Conservation (phyloP, 495 filamentous ascomycete species). For the Cetradonia linearis region DNA sequence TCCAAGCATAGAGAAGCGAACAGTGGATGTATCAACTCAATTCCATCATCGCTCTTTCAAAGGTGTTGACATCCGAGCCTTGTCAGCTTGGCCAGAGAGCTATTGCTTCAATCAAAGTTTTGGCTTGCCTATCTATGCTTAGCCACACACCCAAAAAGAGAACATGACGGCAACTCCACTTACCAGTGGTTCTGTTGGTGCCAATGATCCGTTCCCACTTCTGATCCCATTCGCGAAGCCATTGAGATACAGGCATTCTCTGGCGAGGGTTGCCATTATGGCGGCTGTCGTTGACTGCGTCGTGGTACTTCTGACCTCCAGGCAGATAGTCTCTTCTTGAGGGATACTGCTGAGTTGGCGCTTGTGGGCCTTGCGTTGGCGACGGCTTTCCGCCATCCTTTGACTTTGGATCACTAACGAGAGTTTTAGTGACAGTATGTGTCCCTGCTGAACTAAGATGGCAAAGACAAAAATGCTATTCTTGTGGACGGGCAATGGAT, state of each 20-base stretch:
- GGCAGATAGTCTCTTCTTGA: not conserved
- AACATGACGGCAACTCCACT: not conserved
- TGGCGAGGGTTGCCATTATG: not conserved
- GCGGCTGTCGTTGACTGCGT: not conserved
- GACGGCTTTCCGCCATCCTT: not conserved
- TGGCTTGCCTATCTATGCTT: not conserved
- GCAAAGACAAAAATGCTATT: not conserved
- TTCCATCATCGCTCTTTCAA: not conserved
- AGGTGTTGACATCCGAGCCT: not conserved
- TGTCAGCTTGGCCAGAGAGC: not conserved
- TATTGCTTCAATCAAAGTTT: not conserved
- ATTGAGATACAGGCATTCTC: not conserved
- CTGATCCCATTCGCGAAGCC: slow-evolving; percentile 10
- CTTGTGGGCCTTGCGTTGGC: not conserved
- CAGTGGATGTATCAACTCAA: not conserved
- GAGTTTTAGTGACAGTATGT: not conserved
- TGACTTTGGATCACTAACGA: not conserved
- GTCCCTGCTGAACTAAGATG: too few species aligned
- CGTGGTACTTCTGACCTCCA: not conserved
- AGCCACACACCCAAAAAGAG: not conserved
- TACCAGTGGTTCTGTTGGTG: not conserved
- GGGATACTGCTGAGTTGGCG: not conserved
- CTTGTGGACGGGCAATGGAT: too few species aligned
- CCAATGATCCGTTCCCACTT: slow-evolving; percentile 7
- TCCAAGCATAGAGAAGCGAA: not conserved